These are phyloP conservation scores for Starmerella roubikii DNA, from an alignment of 805 yeast species.

Conservation along the genomic window DNA sequence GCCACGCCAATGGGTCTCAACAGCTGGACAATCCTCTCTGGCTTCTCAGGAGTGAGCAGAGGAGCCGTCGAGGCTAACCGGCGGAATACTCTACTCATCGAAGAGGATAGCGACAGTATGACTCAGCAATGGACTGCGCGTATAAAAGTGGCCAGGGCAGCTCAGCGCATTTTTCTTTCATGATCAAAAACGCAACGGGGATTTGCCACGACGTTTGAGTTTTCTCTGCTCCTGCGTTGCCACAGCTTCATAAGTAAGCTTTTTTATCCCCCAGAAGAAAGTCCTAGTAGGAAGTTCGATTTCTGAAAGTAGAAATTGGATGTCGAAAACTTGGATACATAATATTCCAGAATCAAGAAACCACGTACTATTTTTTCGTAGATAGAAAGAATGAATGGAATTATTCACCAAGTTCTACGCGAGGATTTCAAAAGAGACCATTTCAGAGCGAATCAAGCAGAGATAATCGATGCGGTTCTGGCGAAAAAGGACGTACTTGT, in stretches of 20 bases:
- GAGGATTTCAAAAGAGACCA: slow-evolving; percentile 9
- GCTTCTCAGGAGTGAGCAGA: slow-evolving; percentile 18
- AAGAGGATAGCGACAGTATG: too few species aligned
- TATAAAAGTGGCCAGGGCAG: not conserved
- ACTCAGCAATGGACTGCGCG: not conserved
- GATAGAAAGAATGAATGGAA: too few species aligned
- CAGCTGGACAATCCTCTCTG: slow-evolving; percentile 21
- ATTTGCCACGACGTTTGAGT: slow-evolving; percentile 28
- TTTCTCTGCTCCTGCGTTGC: slow-evolving; percentile 26
- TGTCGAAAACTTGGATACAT: slow-evolving; percentile 27
- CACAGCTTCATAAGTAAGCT: slow-evolving; percentile 21
- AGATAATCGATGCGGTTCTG: slow-evolving; percentile 19
- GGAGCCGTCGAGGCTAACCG: slow-evolving; percentile 11
- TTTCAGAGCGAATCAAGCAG: slow-evolving; percentile 21
- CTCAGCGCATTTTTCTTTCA: slow-evolving; percentile 16
- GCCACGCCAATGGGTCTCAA: slow-evolving; percentile 37
- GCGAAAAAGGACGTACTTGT: slow-evolving; percentile 76
- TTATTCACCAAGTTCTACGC: slow-evolving; percentile 1
- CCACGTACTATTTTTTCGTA: too few species aligned
- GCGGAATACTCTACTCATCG: slow-evolving; percentile 2
- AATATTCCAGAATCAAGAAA: not conserved
- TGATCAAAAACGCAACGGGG: slow-evolving; percentile 28
- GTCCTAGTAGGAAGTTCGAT: slow-evolving; percentile 28
- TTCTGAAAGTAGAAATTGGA: slow-evolving; percentile 18
- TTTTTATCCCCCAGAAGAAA: slow-evolving; percentile 25